Base-by-base conservation (phyloP, 2,329 filamentous ascomycete species). In the Beauveria medogensis region DNA sequence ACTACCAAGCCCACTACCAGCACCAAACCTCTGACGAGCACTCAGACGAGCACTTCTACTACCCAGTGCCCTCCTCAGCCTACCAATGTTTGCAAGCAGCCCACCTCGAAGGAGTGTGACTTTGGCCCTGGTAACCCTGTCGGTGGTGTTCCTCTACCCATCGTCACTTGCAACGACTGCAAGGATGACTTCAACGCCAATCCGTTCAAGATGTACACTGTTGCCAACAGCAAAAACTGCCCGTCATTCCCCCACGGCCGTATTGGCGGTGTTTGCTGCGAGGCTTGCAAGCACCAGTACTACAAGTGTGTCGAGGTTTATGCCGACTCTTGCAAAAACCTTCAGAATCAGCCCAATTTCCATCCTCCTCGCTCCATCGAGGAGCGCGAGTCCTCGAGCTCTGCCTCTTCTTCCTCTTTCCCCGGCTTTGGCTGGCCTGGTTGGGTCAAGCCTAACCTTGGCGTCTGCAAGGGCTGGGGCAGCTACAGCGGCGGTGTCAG, bases 71-170 rank as follows among this genome's bases (percentile, higher is more conserved):
- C 77, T 57, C 78, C 81, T 2, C 70, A 77, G 40, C 76, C 79
- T 1, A 81, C 78, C 60, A 78, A 78, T 65, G 77, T 84, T 67
- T 84, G 81, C 76, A 72, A 69, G 41, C 80, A 83, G 70, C 78
- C 81, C n/a, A 70, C 73, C 57, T 80, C 74, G 72, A 81, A 82
- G 65, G 80, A 81, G 69, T 82, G 80, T 65, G 85, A 84, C 57
- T 93, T 92, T 68, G 85, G 83, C 1, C 85, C 87, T 2, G 83
- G 87, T 41, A 85, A 76, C 55, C 76, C 79, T 3, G 79, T 83
- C 18, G 82, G 80, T 54, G 76, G 73, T 62, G 82, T 84, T 58
- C 71, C 73, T 24, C 71, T 84, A 57, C 82, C 81, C 51, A 70
- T 81, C 60, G 75, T 84, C 37, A 78, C 77, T 26, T 84, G 82